Evolutionary conservation across 2,329 filamentous ascomycete species (phyloP).

Genomic region (Fusarium sp.): DNA sequence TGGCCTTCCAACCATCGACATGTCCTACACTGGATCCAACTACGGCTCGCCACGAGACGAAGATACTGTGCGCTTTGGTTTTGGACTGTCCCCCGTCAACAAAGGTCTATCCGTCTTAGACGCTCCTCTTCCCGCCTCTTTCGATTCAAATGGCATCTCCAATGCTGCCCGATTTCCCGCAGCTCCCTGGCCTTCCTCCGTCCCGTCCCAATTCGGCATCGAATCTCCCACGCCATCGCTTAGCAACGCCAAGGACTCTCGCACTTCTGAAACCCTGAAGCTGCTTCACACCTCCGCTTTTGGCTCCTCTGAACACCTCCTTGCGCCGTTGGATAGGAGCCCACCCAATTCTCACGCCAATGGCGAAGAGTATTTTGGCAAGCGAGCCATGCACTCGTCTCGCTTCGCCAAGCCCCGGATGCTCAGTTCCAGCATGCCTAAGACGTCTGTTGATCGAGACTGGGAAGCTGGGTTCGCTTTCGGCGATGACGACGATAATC

Average conservation of each 20-base stretch:
- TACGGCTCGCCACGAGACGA: constrained; percentile 90
- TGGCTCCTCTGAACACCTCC: constrained; percentile 74
- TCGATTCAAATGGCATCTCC: constrained; percentile 95
- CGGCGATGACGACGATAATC: constrained; percentile 76
- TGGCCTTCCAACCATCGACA: constrained; percentile 69
- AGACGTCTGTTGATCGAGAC: constrained; percentile 72
- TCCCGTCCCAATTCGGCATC: constrained; percentile 90
- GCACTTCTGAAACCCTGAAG: constrained; percentile 74
- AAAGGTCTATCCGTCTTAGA: constrained; percentile 89
- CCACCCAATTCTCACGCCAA: constrained; percentile 63
- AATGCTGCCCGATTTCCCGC: constrained; percentile 83
- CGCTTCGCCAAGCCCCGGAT: constrained; percentile 75
- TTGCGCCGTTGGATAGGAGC: constrained; percentile 60
- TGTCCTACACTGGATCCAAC: constrained; percentile 66
- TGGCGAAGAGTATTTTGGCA: constrained; percentile 72
- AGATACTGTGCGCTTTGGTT: constrained; percentile 67
- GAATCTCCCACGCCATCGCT: constrained; percentile 86
- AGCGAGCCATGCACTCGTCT: constrained; percentile 79
- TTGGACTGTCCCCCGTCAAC: constrained; percentile 82
- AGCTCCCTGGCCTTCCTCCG: constrained; percentile 90
- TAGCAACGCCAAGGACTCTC: constrained; percentile 69
- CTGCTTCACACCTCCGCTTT: constrained; percentile 76
- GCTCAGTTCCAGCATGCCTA: constrained; percentile 77
- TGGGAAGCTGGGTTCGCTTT: constrained; percentile 80
- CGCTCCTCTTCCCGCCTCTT: constrained; percentile 91